Conservation (phyloP, 345 rosid species). For the Brassica rapa region DNA sequence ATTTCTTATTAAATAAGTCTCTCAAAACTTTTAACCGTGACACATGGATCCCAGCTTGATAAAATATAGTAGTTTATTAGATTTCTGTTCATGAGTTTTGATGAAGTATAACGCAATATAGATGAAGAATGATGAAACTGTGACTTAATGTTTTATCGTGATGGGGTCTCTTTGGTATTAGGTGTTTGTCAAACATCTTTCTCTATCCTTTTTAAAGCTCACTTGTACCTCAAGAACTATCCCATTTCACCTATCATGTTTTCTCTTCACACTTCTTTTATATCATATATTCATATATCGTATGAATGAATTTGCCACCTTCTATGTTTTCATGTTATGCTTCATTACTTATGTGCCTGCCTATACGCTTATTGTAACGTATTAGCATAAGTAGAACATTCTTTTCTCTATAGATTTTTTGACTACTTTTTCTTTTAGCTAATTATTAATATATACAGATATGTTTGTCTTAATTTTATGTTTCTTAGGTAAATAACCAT, state of each 20-base stretch:
- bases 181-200: conserved; percentile 57
- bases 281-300: not conserved
- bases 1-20: conserved; percentile 19
- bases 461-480: not conserved
- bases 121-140: conserved; percentile 40
- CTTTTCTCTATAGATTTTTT: not conserved
- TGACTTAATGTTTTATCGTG: conserved; percentile 36
- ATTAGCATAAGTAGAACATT: not conserved
- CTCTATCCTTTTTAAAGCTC: conserved; percentile 26
- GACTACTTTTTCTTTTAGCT: not conserved
- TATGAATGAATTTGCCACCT: conserved; percentile 1
- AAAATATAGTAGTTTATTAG: conserved; percentile 27
- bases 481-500: not conserved
- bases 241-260: conserved; percentile 60
- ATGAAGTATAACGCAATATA: conserved; percentile 35
- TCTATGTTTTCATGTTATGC: not conserved
- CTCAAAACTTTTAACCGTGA: conserved; percentile 27
- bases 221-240: conserved; percentile 51
- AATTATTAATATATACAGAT: not conserved
- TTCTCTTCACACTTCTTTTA: conserved; percentile 52
- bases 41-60: conserved; percentile 33
- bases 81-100: conserved; percentile 28
- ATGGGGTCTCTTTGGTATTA: conserved; percentile 53
- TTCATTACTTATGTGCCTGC: not conserved
- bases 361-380: not conserved